phyloP scores from a whole-genome alignment of 306 rosid species.

The Dryas drummondii region DNA sequence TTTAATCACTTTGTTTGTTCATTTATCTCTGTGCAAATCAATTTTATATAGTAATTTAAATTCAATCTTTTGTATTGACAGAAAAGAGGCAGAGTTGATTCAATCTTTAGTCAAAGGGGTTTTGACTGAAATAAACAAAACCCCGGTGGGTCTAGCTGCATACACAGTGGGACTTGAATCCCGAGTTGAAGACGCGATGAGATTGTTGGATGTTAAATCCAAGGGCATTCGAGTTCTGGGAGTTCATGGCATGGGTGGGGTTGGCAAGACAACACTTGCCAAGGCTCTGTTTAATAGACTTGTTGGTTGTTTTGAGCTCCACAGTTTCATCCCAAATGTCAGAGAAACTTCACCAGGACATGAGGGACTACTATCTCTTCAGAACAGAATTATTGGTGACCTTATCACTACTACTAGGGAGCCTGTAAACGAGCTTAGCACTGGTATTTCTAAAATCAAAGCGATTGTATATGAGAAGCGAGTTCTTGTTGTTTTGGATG shows the following conservation, averaged over 20 bases:
- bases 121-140: conserved; percentile 37
- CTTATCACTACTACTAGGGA: conserved; percentile 18
- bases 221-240: conserved; percentile 38
- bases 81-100: conserved; percentile 26
- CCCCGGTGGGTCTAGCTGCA: conserved; percentile 40
- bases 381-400: conserved; percentile 15
- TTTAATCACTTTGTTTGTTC: neutral
- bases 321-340: conserved; percentile 48
- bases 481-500: conserved; percentile 59
- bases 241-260: conserved; percentile 52
- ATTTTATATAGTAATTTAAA: neutral
- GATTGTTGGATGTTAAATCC: conserved; percentile 37
- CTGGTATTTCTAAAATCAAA: conserved; percentile 26
- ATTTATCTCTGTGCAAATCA: neutral
- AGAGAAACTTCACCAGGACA: conserved; percentile 35
- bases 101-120: conserved; percentile 28
- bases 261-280: conserved; percentile 64
- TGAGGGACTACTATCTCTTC: conserved; percentile 39
- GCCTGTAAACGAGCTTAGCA: conserved; percentile 7
- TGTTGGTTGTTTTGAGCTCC: conserved; percentile 29
- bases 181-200: conserved; percentile 31
- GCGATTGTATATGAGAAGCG: conserved; percentile 19
- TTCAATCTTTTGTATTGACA: conserved; percentile 10
- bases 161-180: conserved; percentile 49
- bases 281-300: conserved; percentile 46